phyloP scores from a whole-genome alignment of 169 alveolate genomes.

The Cardiosporidium cionae region DNA sequence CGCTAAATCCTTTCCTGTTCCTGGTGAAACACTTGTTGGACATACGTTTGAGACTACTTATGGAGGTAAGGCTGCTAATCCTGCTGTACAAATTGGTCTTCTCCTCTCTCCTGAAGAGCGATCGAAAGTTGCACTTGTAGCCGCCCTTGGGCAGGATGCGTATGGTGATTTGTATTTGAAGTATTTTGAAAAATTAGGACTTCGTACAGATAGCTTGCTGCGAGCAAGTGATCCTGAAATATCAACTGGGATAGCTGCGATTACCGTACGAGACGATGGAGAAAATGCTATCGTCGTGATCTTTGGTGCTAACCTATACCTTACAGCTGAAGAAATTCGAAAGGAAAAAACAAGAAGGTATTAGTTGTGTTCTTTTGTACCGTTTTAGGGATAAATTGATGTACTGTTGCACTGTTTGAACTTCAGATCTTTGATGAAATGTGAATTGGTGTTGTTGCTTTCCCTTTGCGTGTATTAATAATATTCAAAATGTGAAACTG shows the following conservation, averaged over 20 bases:
- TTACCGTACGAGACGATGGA: conserved; percentile 28
- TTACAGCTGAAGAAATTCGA: conserved; percentile 8
- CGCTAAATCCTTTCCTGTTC: conserved; percentile 19
- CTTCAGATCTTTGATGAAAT: too few relatives aligned
- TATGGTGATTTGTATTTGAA: conserved; percentile 10
- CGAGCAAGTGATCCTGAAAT: background rate
- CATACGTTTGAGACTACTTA: background rate
- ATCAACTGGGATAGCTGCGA: conserved; percentile 28
- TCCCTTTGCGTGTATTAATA: too few relatives aligned
- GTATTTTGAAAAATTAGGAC: background rate
- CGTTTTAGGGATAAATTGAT: background rate
- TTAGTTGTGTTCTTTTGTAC: background rate
- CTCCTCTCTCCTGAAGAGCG: background rate
- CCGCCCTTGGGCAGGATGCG: conserved; percentile 30
- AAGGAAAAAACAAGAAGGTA: background rate
- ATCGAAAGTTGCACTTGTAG: conserved; percentile 20
- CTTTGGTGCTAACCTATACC: conserved; percentile 24
- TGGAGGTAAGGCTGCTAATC: conserved; percentile 46
- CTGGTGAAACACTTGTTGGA: conserved; percentile 36
- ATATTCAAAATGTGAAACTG: too few relatives aligned
- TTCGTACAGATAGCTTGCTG: conserved; percentile 19
- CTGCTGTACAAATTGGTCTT: conserved; percentile 38
- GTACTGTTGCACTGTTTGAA: background rate
- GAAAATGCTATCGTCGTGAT: conserved; percentile 26
- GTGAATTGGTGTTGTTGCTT: too few relatives aligned